Evolutionary conservation across 345 rosid species (phyloP).

Genomic region (Mercurialis annua): DNA sequence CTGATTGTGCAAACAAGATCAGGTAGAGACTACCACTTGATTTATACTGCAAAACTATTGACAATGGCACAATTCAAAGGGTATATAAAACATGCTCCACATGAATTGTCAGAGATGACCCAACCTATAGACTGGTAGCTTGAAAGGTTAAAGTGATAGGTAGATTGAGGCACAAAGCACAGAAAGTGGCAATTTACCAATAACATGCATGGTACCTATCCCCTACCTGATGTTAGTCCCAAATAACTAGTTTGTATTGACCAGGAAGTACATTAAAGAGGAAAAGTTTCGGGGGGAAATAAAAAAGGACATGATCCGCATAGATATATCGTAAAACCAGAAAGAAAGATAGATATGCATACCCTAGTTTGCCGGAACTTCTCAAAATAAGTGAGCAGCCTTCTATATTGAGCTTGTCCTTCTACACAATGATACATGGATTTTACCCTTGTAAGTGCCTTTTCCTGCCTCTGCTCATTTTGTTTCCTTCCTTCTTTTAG

Average conservation of each 20-base stretch:
- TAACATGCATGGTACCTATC: neutral
- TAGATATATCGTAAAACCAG: neutral
- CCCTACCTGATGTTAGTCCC: neutral
- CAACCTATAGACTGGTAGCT: no score
- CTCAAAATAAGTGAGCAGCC: slow-evolving; percentile 72
- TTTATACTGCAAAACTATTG: no score
- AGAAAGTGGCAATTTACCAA: neutral
- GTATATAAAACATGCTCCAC: no score
- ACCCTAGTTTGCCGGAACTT: slow-evolving; percentile 71
- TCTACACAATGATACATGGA: slow-evolving; percentile 90
- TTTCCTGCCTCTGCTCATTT: slow-evolving; percentile 76
- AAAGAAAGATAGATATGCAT: neutral
- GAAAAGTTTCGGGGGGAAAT: neutral
- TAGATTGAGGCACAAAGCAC: neutral
- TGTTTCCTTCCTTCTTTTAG: slow-evolving; percentile 89
- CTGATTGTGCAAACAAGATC: no score
- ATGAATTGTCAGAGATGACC: no score
- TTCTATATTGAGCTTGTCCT: slow-evolving; percentile 83
- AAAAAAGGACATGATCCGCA: neutral
- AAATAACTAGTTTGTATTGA: neutral
- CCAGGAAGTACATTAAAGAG: neutral
- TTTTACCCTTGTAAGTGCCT: slow-evolving; percentile 85
- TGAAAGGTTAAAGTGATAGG: neutral
- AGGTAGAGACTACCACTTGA: no score
- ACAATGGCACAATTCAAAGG: no score